Conservation (phyloP, 495 filamentous ascomycete species). For the Penicillium turbatum region DNA sequence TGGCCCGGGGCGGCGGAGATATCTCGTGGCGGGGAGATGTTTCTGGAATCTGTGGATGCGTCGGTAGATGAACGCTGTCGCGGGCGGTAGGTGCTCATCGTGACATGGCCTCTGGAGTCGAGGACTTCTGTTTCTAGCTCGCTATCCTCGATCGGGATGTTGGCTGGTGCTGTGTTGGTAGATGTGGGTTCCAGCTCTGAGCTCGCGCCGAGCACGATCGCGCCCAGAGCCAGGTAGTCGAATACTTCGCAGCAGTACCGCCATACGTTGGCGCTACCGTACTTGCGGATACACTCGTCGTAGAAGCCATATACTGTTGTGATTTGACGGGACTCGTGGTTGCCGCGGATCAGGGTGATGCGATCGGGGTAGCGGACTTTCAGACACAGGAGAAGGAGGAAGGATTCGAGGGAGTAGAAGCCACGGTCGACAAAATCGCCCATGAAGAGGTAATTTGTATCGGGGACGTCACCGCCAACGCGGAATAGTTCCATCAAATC, state of each 20-base stretch:
- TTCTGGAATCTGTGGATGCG: conserved; percentile 33
- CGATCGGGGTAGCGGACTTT: conserved; percentile 98
- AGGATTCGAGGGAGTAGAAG: conserved; percentile 96
- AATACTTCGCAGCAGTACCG: conserved; percentile 98
- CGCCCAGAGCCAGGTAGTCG: conserved; percentile 93
- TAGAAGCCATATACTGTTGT: conserved; percentile 99
- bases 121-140: conserved; percentile 90
- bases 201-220: conserved; percentile 86
- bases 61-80: conserved; percentile 34
- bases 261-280: conserved; percentile 97
- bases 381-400: conserved; percentile 88
- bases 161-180: conserved; percentile 45
- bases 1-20: conserved; percentile 42
- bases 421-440: conserved; percentile 98
- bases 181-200: conserved; percentile 58
- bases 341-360: conserved; percentile 94
- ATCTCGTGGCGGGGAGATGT: conserved; percentile 43
- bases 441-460: conserved; percentile 99
- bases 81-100: conserved; percentile 62
- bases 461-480: conserved; percentile 90
- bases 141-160: conserved; percentile 50
- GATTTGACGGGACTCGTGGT: conserved; percentile 96
- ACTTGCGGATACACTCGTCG: conserved; percentile 96
- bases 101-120: conserved; percentile 72
- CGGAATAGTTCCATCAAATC: conserved; percentile 98